These are phyloP conservation scores for Penicillium expansum DNA, from an alignment of 2,329 filamentous ascomycete species.

Conservation along the genomic window DNA sequence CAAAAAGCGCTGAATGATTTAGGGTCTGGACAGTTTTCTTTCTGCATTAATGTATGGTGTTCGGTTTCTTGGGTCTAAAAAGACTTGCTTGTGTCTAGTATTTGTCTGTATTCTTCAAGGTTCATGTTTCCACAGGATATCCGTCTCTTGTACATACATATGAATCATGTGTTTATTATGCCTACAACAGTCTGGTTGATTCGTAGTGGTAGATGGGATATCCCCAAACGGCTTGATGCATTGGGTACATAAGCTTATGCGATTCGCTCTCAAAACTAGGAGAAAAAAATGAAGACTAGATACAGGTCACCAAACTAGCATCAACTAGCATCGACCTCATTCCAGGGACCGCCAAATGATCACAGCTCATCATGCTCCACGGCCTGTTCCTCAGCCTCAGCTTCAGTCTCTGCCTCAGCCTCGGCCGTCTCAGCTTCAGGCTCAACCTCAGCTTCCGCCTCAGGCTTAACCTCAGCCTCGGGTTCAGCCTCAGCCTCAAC, in stretches of 20 bases:
- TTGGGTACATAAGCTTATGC: constrained; percentile 1
- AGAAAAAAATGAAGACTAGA: neutral
- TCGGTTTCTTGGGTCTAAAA: constrained; percentile 8
- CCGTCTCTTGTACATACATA: constrained; percentile 26
- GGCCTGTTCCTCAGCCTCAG: constrained; percentile 39
- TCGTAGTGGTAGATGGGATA: neutral
- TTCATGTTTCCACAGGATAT: constrained; percentile 8
- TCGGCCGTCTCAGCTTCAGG: constrained; percentile 25
- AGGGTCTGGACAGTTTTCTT: constrained; percentile 10
- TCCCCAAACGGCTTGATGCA: neutral
- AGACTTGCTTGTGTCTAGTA: constrained; percentile 7
- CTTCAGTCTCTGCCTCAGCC: constrained; percentile 22
- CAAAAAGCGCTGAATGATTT: constrained; percentile 17
- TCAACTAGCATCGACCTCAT: neutral
- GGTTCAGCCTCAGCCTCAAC: constrained; percentile 24
- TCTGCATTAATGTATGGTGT: constrained; percentile 15
- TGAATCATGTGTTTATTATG: constrained; percentile 13
- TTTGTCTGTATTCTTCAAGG: constrained; percentile 11
- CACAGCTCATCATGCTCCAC: constrained; percentile 48
- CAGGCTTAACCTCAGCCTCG: constrained; percentile 27
- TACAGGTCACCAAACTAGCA: neutral
- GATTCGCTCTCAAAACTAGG: constrained; percentile 1
- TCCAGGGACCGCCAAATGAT: neutral
- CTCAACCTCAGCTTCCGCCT: constrained; percentile 21
- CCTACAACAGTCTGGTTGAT: neutral